phyloP scores from a whole-genome alignment of 2,329 filamentous ascomycete species.

The Penicillium sp. region DNA sequence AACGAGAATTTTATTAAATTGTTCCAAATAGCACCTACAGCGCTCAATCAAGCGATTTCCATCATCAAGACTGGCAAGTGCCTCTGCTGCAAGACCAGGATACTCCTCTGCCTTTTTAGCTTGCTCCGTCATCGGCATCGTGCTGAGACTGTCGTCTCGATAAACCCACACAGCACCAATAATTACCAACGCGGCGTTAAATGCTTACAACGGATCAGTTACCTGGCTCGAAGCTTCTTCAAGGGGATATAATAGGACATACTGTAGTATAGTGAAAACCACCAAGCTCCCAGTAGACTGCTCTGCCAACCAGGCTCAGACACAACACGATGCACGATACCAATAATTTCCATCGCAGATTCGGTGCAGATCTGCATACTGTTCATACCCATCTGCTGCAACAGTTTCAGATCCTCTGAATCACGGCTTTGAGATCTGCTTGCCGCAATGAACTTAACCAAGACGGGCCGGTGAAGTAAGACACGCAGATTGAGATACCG shows the following conservation, averaged over 20 bases:
- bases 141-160: slow-evolving; percentile 10
- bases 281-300: slow-evolving; percentile 36
- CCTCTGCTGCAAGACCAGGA: slow-evolving; percentile 23
- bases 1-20: slow-evolving; percentile 19
- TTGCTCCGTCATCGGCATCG: slow-evolving; percentile 7
- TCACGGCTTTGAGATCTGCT: slow-evolving; percentile 13
- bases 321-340: slow-evolving; percentile 26
- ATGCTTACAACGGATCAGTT: slow-evolving; percentile 25
- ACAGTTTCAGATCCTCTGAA: slow-evolving; percentile 23
- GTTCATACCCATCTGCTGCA: slow-evolving; percentile 38
- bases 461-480: slow-evolving; percentile 47
- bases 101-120: slow-evolving; percentile 18
- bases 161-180: slow-evolving; percentile 32
- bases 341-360: slow-evolving; percentile 36
- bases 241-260: slow-evolving; percentile 18
- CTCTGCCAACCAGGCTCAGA: slow-evolving; percentile 22
- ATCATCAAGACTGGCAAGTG: slow-evolving; percentile 30
- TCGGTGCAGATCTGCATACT: slow-evolving; percentile 39
- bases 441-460: slow-evolving; percentile 43
- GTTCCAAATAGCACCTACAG: slow-evolving; percentile 33
- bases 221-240: background rate
- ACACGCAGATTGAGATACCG: slow-evolving; percentile 49
- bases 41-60: slow-evolving; percentile 37
- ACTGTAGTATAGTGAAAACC: slow-evolving; percentile 42
- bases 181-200: slow-evolving; percentile 40